Evolutionary conservation across 2,329 filamentous ascomycete species (phyloP), one percentile per base, ranked within the genome.

Genomic region (Diaporthe sp.): DNA sequence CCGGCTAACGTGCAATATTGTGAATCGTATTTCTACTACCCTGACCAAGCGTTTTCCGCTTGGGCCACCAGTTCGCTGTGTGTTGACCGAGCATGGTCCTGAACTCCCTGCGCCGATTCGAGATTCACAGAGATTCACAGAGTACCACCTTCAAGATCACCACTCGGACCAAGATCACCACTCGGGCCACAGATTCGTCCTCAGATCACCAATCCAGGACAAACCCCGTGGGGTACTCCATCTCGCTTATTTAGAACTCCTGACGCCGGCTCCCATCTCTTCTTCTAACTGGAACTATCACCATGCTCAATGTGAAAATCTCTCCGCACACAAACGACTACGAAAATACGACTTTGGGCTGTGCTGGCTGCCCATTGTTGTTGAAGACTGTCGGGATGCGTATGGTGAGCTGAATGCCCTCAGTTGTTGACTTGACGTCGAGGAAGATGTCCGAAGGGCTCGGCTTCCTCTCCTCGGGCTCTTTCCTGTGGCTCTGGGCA

Each of bases 341-440:
- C 61, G 80, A 81, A 77, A 84, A 82, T 17, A 81, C 79, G 65
- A 84, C 79, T 67, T 82, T 81, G 4, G 83, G 81, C 62, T 77
- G 76, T 34, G 77, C 69, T 68, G 79, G 81, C 74, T 79, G 79
- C 13, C 78, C 79, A n/a, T 75, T 76, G 37, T 82, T 84, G 73
- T 86, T 86, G 78, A 90, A 90, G 37, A 89, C 86, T 2, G 88
- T 90, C 34, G 89, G 89, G 75, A 90, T 90, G 79, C 89, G 87
- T 78, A 90, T 90, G 37, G 87, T 89, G 72, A 90, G 80, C 81
- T 90, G 89, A 78, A 90, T 90, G 2, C 89, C 89, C 72, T 90
- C 89, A 55, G 85, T 88, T 6, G 89, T 91, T 46, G 88, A 90
- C 81, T 89, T 89, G 75, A 91, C 88, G 77, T 91, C 89, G 74